phyloP scores from a whole-genome alignment of 495 filamentous ascomycete genomes.

The Neurospora sp. region DNA sequence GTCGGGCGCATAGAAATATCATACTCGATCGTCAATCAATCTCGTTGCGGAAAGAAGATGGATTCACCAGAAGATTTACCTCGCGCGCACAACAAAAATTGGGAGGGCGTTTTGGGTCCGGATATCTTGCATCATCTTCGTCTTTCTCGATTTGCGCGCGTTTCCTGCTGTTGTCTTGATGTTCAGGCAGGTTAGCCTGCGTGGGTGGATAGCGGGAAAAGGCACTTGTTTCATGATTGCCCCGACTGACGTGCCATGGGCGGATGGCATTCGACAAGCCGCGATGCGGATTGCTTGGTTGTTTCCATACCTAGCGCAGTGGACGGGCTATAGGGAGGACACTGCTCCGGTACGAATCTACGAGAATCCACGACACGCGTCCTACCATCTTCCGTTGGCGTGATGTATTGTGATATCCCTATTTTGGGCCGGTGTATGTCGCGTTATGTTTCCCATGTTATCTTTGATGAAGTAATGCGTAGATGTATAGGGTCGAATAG shows the following conservation, averaged over 20 bases:
- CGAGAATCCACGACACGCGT: conserved; percentile 34
- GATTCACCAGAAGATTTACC: conserved; percentile 50
- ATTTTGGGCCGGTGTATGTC: neutral
- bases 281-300: conserved; percentile 48
- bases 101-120: conserved; percentile 60
- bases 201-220: conserved; percentile 44
- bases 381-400: conserved; percentile 1
- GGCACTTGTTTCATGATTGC: conserved; percentile 37
- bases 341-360: conserved; percentile 45
- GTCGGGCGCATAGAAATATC: conserved; percentile 41
- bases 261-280: conserved; percentile 26
- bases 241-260: conserved; percentile 20
- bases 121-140: conserved; percentile 71
- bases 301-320: conserved; percentile 44
- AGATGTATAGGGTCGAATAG: neutral
- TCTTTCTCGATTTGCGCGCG: conserved; percentile 23
- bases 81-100: conserved; percentile 31
- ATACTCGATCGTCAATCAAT: conserved; percentile 29
- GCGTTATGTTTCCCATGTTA: neutral
- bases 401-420: conserved; percentile 1
- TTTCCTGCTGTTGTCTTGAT: conserved; percentile 21
- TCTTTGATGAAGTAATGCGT: neutral
- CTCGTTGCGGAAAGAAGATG: conserved; percentile 66
- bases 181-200: conserved; percentile 37
- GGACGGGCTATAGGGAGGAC: conserved; percentile 25